These are phyloP conservation scores for Boletus rubroflammeus DNA, from an alignment of 768 basidiomycete species.

Conservation along the genomic window DNA sequence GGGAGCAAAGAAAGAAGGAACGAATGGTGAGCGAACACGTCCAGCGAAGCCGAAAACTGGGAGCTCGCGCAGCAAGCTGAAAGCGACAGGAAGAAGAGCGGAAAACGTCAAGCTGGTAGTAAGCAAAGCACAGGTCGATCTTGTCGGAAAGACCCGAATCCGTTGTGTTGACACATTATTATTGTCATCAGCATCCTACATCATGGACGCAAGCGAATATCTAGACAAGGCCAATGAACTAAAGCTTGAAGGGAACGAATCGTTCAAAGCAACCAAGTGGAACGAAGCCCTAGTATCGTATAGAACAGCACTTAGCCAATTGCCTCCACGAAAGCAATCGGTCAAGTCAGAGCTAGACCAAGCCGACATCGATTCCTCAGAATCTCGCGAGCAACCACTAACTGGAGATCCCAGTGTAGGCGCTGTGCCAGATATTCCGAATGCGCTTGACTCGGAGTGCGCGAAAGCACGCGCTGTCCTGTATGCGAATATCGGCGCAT, in stretches of 20 bases:
- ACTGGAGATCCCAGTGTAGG: neutral
- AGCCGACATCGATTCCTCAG: conserved; percentile 18
- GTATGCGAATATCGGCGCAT: conserved; percentile 87
- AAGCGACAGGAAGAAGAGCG: neutral
- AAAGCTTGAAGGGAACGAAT: conserved; percentile 73
- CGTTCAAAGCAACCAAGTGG: conserved; percentile 66
- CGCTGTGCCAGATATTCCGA: conserved; percentile 18
- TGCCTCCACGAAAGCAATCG: conserved; percentile 49
- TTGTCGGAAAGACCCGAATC: conserved; percentile 1
- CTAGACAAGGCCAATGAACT: conserved; percentile 54
- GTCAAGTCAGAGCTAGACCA: conserved; percentile 17
- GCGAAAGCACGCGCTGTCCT: conserved; percentile 65
- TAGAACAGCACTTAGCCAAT: conserved; percentile 56
- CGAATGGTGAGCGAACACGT: neutral
- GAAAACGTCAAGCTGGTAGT: neutral
- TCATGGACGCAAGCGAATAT: conserved; percentile 34
- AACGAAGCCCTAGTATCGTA: conserved; percentile 70
- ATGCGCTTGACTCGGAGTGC: conserved; percentile 43
- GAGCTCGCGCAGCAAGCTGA: conserved; percentile 17
- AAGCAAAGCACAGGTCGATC: neutral
- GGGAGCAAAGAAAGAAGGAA: conserved; percentile 23
- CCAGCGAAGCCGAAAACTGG: neutral
- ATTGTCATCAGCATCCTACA: neutral
- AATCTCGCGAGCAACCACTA: conserved; percentile 13
- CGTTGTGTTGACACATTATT: neutral